phyloP scores from a whole-genome alignment of 1,139 yeast genomes.

The Keqinozyma sinolaborantium region DNA sequence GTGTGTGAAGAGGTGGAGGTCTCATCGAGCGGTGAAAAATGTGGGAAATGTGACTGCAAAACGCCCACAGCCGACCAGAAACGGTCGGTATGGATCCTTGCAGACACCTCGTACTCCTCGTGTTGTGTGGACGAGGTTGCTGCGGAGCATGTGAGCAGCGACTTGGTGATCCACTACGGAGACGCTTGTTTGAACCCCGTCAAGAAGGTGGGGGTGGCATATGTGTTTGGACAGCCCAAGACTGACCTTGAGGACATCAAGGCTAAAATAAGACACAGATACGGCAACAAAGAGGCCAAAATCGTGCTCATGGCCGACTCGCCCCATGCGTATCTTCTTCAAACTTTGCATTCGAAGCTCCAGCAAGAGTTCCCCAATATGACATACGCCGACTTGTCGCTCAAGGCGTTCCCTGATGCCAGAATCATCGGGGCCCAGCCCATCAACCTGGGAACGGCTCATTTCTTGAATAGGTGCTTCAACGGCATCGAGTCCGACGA shows the following conservation, averaged over 20 bases:
- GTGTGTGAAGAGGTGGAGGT: constrained; percentile 2
- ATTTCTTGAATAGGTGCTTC: constrained; percentile 24
- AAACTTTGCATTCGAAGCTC: constrained; percentile 28
- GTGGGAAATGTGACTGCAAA: constrained; percentile 2
- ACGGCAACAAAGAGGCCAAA: constrained; percentile 24
- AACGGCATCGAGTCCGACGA: constrained; percentile 13
- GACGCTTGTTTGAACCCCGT: constrained; percentile 89
- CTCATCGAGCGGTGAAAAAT: neutral
- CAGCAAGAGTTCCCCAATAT: constrained; percentile 37
- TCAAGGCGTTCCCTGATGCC: constrained; percentile 18
- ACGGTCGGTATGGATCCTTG: constrained; percentile 57
- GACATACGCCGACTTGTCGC: constrained; percentile 41
- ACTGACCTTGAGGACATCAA: constrained; percentile 34
- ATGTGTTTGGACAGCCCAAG: constrained; percentile 69
- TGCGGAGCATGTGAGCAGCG: constrained; percentile 87
- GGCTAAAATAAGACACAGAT: constrained; percentile 34
- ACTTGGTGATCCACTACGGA: constrained; percentile 88
- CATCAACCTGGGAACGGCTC: constrained; percentile 2
- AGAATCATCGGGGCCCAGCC: constrained; percentile 42
- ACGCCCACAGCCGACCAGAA: neutral
- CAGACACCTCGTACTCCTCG: constrained; percentile 93
- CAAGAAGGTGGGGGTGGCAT: constrained; percentile 66
- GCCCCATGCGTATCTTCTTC: constrained; percentile 47
- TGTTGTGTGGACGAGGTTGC: constrained; percentile 98
- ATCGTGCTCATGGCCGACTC: constrained; percentile 69